Evolutionary conservation across 257 asterid genomes (phyloP), one percentile per base, ranked within the genome.

Genomic region (Ligustrum vulgare): DNA sequence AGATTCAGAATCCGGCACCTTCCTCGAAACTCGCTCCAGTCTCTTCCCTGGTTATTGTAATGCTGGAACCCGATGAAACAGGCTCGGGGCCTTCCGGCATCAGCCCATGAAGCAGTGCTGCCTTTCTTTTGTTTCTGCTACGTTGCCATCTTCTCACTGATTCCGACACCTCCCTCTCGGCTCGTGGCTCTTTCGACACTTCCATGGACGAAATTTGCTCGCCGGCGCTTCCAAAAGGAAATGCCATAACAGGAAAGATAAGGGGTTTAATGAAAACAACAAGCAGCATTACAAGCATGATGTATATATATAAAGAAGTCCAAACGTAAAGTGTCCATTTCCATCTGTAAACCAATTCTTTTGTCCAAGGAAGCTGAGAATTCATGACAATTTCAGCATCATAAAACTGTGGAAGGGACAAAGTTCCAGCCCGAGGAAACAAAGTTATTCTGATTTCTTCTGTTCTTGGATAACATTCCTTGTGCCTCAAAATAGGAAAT

Each of bases 311-410:
- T 43, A 91, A 31, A 0, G 93, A 86, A 8, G 87, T 70, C 98
- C 97, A 94, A 4, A 94, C 91, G 8, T 72, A 90, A 15, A 83
- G 77, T 0, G 97, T 90, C 88, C 91, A 80, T 67, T 82, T 91
- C 98, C 98, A 94, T 2, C 84, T 82, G 71, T 84, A 80, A 3
- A 87, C 86, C 67, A 90, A n/a, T 45, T 86, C 87, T 70, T 86
- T 91, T 13, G 37, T 36, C 94, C 94, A 91, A 0, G 96, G 94
- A 16, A 88, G 91, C 28, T 81, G 75, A 25, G 97, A 89, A 8
- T 73, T 73, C 49, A 93, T 15, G 0, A 90, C 13, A 2, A 90
- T 65, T 20, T 91, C 83, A 0, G 97, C 88, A 0, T 87, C 84
- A 64, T 93, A 93, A 5, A 91, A 79, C 75, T 91, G 97, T 1